Evolutionary conservation across 371 early-diverging fungal genomes (phyloP).

Genomic region (Cokeromyces recurvatus): DNA sequence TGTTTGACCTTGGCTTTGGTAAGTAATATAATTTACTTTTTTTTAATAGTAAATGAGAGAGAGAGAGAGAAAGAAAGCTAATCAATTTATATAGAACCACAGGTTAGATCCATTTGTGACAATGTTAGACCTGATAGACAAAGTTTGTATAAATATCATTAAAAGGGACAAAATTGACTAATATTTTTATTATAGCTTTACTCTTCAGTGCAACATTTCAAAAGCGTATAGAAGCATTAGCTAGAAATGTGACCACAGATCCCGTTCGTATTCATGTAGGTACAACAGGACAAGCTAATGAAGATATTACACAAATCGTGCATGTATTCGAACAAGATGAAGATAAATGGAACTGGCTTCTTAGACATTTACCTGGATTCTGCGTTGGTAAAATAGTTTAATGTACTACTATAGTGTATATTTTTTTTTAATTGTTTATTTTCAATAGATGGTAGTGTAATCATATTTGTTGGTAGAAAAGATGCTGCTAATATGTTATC

Average conservation of each 20-base stretch:
- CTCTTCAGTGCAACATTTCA: conserved; percentile 99
- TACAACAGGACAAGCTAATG: conserved; percentile 67
- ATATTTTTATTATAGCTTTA: conserved; percentile 52
- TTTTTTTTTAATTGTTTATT: not conserved
- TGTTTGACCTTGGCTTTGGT: conserved; percentile 97
- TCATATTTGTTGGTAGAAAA: conserved; percentile 66
- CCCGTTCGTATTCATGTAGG: conserved; percentile 86
- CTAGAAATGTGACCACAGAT: conserved; percentile 87
- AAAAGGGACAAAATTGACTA: not conserved
- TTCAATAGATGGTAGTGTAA: conserved; percentile 58
- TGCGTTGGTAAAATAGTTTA: conserved; percentile 51
- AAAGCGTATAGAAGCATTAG: conserved; percentile 88
- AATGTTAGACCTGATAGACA: conserved; percentile 78
- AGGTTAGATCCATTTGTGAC: conserved; percentile 93
- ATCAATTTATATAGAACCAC: conserved; percentile 86
- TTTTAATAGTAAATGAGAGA: not conserved
- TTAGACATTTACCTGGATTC: conserved; percentile 44
- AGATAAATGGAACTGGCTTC: conserved; percentile 66
- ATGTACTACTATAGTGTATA: not conserved
- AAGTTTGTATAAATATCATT: conserved; percentile 34
- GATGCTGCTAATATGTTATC: conserved; percentile 59
- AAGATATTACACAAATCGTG: conserved; percentile 74
- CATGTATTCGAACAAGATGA: conserved; percentile 59
- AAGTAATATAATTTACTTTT: conserved; percentile 35
- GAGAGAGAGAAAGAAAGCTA: no score